Conservation (phyloP, 2,329 filamentous ascomycete genomes). For the Fusarium sp. region DNA sequence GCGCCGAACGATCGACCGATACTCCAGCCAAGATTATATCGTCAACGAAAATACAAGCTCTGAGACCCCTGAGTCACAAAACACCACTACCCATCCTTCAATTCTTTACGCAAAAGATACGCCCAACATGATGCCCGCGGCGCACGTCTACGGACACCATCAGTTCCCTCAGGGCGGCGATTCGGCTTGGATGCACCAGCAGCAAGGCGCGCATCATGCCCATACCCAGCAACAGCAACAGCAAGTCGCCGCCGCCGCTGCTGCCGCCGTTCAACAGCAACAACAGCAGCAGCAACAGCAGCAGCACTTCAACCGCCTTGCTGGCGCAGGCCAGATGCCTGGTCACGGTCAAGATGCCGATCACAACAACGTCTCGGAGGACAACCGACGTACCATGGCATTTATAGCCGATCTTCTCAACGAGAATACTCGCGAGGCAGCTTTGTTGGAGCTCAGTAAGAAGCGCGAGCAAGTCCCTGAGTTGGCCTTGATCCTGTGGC, state of each 20-base stretch:
- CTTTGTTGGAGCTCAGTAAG: slow-evolving; percentile 95
- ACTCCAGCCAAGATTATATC: slow-evolving; percentile 9
- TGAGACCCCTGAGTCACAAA: background rate
- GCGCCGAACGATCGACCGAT: slow-evolving; percentile 28
- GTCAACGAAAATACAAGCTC: background rate
- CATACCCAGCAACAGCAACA: slow-evolving; percentile 69
- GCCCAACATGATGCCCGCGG: slow-evolving; percentile 70
- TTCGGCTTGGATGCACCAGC: slow-evolving; percentile 76
- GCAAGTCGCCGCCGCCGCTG: slow-evolving; percentile 56
- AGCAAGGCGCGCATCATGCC: slow-evolving; percentile 67
- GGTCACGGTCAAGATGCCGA: slow-evolving; percentile 66
- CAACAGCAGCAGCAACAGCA: slow-evolving; percentile 67
- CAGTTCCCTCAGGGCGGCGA: slow-evolving; percentile 72
- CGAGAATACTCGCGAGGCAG: slow-evolving; percentile 87
- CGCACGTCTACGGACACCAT: slow-evolving; percentile 76
- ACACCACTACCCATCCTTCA: background rate
- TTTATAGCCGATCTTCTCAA: slow-evolving; percentile 94
- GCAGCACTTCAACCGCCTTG: slow-evolving; percentile 80
- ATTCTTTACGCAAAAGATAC: slow-evolving; percentile 26
- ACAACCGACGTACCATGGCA: slow-evolving; percentile 90
- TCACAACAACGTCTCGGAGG: slow-evolving; percentile 82
- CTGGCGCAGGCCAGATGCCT: slow-evolving; percentile 59
- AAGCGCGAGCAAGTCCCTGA: slow-evolving; percentile 98
- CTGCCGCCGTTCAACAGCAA: slow-evolving; percentile 65
- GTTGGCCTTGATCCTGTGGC: slow-evolving; percentile 95